Base-by-base conservation (phyloP, 148 eudicot genomes). In the Spergularia bocconei region DNA sequence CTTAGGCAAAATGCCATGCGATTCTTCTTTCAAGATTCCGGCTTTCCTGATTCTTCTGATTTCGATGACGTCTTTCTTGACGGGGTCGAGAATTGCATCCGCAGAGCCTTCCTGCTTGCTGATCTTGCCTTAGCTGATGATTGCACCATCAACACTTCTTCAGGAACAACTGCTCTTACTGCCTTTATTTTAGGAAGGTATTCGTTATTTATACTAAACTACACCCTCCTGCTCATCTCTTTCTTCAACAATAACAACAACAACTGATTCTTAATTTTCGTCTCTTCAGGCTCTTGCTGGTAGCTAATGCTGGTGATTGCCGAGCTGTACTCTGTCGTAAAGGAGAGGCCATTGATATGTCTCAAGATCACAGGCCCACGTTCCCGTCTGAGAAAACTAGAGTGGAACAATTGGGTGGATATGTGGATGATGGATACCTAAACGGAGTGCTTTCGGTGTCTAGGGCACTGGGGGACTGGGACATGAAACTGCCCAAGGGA, bases 391-490 rank as follows among this genome's bases (percentile, higher is more conserved):
- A 92, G 77, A 75, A 75, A 63, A 76, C 69, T 60, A 85, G 97
- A 56, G 87, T 92, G 13, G 91, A 88, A 77, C 87, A 86, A 75
- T 59, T 84, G 29, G 98, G 98, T 11, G 96, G 89, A 36, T 87
- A 80, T 60, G 72, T 92, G 11, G 97, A 92, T 25, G 91, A 88
- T 21, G 93, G 91, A 1, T 92, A 92, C 70, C 90, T 92, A 10
- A 92, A 92, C 57, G 96, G 96, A 19, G 90, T 88, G 25, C 68
- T 92, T 11, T 92, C 96, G 0, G 88, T 92, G 9, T 83, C 95
- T 10, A 73, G 97, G 54, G 95, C 96, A 21, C 69, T 92, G 36
- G 95, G 97, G 4, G 97, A 92, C 74, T 92, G 97, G 97, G 93
- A 90, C 82, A 82, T 92, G 91, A 92, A 92, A 78, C 76, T 87